A percentile compares a stretch with the other conserved stretches of the same genome.
Evolutionary conservation across 2,329 filamentous ascomycete genomes (phyloP).

Genomic region (Blumeria hordei): DNA sequence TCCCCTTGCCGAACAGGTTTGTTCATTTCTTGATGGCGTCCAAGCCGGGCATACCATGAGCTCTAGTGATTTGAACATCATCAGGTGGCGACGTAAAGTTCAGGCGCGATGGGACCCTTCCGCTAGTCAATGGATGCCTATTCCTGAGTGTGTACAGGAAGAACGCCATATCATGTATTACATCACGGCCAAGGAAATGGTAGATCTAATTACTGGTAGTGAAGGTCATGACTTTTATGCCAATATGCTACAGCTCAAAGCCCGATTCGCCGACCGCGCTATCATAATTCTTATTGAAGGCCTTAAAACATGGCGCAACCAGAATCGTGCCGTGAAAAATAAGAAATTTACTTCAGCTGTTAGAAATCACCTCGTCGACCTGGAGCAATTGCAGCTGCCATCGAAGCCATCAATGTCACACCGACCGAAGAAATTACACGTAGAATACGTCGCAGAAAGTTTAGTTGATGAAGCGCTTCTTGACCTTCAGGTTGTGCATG

Average conservation of each 20-base stretch:
- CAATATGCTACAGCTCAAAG: constrained; percentile 31
- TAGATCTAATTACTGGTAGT: constrained; percentile 27
- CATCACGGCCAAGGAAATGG: constrained; percentile 39
- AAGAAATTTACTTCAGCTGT: constrained; percentile 43
- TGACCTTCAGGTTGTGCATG: constrained; percentile 42
- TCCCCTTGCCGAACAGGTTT: constrained; percentile 21
- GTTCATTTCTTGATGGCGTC: constrained; percentile 25
- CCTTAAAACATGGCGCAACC: constrained; percentile 37
- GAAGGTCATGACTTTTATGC: constrained; percentile 27
- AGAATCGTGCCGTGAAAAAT: constrained; percentile 42
- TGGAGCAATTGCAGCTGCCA: constrained; percentile 6
- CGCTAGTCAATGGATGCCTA: constrained; percentile 24
- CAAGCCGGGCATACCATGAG: constrained; percentile 23
- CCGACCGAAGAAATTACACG: constrained; percentile 18
- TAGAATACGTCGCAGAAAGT: constrained; percentile 38
- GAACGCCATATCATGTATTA: constrained; percentile 31
- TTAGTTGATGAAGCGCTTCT: constrained; percentile 46
- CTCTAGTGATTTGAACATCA: constrained; percentile 22
- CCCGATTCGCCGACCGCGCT: constrained; percentile 25
- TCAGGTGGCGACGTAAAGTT: constrained; percentile 30
- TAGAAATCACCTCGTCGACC: constrained; percentile 21
- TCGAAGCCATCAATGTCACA: constrained; percentile 3
- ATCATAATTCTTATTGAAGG: constrained; percentile 53
- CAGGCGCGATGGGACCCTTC: constrained; percentile 23
- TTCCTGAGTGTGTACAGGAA: constrained; percentile 17